Evolutionary conservation across 345 rosid genomes (phyloP), one percentile per base, ranked within the genome.

Genomic region (Brassica nigra): DNA sequence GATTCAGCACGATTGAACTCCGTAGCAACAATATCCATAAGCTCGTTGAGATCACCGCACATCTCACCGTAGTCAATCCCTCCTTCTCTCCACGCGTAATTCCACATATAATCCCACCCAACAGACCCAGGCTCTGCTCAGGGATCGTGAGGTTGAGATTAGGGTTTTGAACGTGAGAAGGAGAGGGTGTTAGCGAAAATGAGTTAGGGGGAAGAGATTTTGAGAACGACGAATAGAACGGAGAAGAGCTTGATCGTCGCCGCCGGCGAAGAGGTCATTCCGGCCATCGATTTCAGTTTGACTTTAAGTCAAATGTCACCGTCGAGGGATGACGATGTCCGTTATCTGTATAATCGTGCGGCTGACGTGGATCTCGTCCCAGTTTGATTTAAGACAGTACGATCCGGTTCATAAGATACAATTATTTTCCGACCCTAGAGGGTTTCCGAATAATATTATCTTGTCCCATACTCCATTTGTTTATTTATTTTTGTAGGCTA

Each of bases 91-190:
- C 90, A 87, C 4, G 90, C 88, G 86, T 95, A 95, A 66, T 95
- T 94, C 77, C 83, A 86, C 71, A 75, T 47, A 62, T 91, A 92
- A 71, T 92, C 98, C 93, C 97, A 89, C 8, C 95, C 92, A 62
- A 86, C 79, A 33, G 95, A 87, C 92, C 92, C 18, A 84, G 14
- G 87, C 87, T 77, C 83, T 55, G 20, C 84, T 70, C 74, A 82
- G 93, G 34, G 97, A 84, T 59, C 87, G 91, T 73, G 95, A 84
- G 81, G 86, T 84, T 68, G 96, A 89, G 86, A 87, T 16, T 54
- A 90, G 66, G 73, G 77, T 62, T 73, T 76, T 84, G 87, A 18
- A 18, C 18, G 18, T 31, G 87, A 82, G 70, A 76, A 86, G 18
- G 83, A 49, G 78, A 57, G 74, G 80, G 78, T 83, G 47, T 66